phyloP scores from a whole-genome alignment of 306 rosid genomes.

The Argentina anserina region DNA sequence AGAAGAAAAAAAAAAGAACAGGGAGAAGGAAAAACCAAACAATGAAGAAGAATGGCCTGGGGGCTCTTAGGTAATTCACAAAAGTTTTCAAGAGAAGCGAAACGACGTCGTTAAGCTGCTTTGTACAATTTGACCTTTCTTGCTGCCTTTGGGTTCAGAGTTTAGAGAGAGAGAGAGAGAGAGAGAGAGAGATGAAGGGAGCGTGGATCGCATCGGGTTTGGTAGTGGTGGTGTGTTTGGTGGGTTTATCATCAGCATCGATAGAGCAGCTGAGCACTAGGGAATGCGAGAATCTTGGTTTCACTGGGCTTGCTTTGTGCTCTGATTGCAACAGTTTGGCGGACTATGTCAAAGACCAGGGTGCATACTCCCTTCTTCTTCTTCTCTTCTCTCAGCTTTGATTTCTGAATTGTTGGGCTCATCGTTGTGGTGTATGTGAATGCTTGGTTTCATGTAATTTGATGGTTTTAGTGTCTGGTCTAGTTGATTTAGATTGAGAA shows the following conservation, averaged over 20 bases:
- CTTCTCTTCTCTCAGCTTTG: neutral
- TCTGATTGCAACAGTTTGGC: constrained; percentile 81
- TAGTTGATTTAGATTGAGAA: neutral
- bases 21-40: too few relatives aligned
- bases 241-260: constrained; percentile 7
- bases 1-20: too few relatives aligned
- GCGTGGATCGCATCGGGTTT: constrained; percentile 20
- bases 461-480: neutral
- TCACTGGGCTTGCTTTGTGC: constrained; percentile 82
- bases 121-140: too few relatives aligned
- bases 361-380: constrained; percentile 23
- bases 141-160: too few relatives aligned
- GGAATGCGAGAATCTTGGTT: constrained; percentile 92
- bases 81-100: rapidly evolving
- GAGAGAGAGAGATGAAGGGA: constrained; percentile 26
- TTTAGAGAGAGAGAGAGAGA: constrained; percentile 1
- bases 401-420: neutral
- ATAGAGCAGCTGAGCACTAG: constrained; percentile 62
- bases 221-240: constrained; percentile 10
- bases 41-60: too few relatives aligned
- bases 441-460: neutral
- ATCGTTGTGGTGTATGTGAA: neutral
- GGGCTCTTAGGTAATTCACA: too few relatives aligned
- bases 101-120: neutral
- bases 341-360: constrained; percentile 91